Evolutionary conservation across 2,329 filamentous ascomycete species (phyloP), one percentile per base, ranked within the genome.

Genomic region (Arthrobotrys musiformis): DNA sequence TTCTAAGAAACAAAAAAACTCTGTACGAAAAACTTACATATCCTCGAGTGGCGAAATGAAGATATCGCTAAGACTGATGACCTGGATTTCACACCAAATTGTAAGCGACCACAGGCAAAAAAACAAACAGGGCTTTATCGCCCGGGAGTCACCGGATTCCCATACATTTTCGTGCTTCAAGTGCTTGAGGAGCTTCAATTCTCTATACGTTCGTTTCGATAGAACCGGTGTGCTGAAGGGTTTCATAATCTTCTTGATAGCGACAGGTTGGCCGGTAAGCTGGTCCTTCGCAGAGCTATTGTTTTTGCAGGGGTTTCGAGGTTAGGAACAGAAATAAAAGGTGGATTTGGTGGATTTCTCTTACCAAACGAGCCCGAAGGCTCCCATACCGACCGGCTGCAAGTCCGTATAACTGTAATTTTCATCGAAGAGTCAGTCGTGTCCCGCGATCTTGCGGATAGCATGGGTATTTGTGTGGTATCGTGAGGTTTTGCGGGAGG

Each of bases 211-310:
- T 83, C 95, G 90, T 87, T 99, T 99, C 74, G 95, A 95, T 56
- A 99, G 88, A 74, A 99, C 95, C 0, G 95, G 94, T n/a, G 95
- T 99, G 88, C 94, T 97, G 86, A 99, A 99, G 8, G 95, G 95
- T 87, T 98, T 99, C 94, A 99, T 98, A 83, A 99, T 99, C 89
- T 99, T 99, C 89, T 99, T 99, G 84, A 99, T 94, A 75, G 95
- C 95, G 78, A 99, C 95, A 85, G 94, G 93, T 85, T 97, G 94
- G 84, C 89, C 92, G 77, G 95, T 98, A 85, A 99, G 93, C 86
- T 98, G 94, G 85, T 99, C 95, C 86, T 93, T 94, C 73, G 95
- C 95, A 79, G 95, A 98, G 86, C 94, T 98, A 26, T 60, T n/a
- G n/a, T n/a, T n/a, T 58, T 42, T 79, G 73, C 64, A 60, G 66